These are phyloP conservation scores for Apiotrichum mycotoxinovorans DNA, from an alignment of 1,284 basidiomycete genomes.

Conservation along the genomic window DNA sequence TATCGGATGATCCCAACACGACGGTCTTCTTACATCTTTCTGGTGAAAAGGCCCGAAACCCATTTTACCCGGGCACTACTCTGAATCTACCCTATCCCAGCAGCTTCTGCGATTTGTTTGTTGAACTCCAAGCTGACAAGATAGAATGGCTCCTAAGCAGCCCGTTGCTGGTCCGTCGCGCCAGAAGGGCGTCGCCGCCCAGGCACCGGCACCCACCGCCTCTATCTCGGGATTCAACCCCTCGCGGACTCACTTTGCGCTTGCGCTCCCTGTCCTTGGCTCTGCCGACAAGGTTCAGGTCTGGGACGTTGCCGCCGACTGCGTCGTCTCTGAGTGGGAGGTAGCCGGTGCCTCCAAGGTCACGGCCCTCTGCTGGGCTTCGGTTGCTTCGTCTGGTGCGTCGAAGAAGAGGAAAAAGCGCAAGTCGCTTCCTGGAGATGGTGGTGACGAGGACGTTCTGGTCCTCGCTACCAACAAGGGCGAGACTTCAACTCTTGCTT, in stretches of 20 bases:
- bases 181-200: slow-evolving; percentile 31
- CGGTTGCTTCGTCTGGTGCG: slow-evolving; percentile 21
- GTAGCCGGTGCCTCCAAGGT: slow-evolving; percentile 44
- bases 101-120: neutral
- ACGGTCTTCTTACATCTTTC: slow-evolving; percentile 46
- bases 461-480: slow-evolving; percentile 38
- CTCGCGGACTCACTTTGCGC: slow-evolving; percentile 42
- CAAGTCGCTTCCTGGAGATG: slow-evolving; percentile 20
- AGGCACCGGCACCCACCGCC: slow-evolving; percentile 42
- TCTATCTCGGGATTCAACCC: slow-evolving; percentile 46
- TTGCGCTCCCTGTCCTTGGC: slow-evolving; percentile 44
- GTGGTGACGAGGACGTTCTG: slow-evolving; percentile 35
- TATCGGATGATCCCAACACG: slow-evolving; percentile 50
- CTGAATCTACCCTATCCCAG: slow-evolving; percentile 26
- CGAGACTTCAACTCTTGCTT: slow-evolving; percentile 22
- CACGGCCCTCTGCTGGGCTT: slow-evolving; percentile 36
- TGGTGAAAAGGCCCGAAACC: slow-evolving; percentile 48
- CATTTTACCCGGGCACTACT: slow-evolving; percentile 37
- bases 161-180: slow-evolving; percentile 44
- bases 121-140: slow-evolving; percentile 9
- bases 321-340: slow-evolving; percentile 48
- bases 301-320: slow-evolving; percentile 45
- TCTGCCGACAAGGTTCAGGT: slow-evolving; percentile 47
- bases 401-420: slow-evolving; percentile 35
- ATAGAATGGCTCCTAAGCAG: slow-evolving; percentile 38